A percentile compares a stretch with the other conserved stretches of the same genome.
Conservation (phyloP, 768 basidiomycete genomes). For the Lactarius deliciosus region DNA sequence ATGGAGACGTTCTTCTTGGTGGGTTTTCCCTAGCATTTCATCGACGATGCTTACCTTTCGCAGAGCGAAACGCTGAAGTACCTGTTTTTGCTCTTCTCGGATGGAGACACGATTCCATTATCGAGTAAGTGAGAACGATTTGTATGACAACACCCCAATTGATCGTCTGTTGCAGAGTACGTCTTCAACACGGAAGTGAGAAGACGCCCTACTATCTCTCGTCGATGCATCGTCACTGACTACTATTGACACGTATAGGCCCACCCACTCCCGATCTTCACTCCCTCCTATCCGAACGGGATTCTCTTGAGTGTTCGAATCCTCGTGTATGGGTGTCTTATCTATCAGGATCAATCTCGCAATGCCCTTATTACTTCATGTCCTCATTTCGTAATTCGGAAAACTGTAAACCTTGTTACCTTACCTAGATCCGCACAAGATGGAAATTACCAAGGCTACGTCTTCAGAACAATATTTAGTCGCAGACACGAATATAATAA, state of each 20-base stretch:
- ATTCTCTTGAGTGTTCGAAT: slow-evolving; percentile 41
- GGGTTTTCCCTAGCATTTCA: slow-evolving; percentile 31
- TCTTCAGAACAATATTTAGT: not conserved
- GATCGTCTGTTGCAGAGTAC: slow-evolving; percentile 49
- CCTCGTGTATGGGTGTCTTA: slow-evolving; percentile 10
- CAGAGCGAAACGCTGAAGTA: slow-evolving; percentile 92
- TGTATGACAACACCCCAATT: slow-evolving; percentile 21
- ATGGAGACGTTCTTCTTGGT: slow-evolving; percentile 97
- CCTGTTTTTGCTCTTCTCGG: slow-evolving; percentile 83
- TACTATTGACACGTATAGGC: slow-evolving; percentile 41
- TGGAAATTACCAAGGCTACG: not conserved
- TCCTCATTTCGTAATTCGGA: not conserved
- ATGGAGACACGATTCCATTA: slow-evolving; percentile 67
- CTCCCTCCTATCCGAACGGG: slow-evolving; percentile 48
- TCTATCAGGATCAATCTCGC: slow-evolving; percentile 16
- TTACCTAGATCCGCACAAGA: not conserved
- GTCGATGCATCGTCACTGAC: slow-evolving; percentile 10
- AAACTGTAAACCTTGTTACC: slow-evolving; percentile 7
- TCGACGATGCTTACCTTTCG: not conserved
- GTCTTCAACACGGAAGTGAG: slow-evolving; percentile 91
- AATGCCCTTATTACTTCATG: slow-evolving; percentile 5
- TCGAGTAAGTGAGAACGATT: slow-evolving; percentile 49
- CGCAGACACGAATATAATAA: slow-evolving; percentile 10
- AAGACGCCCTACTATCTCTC: not conserved
- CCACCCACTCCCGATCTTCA: slow-evolving; percentile 71